Percentiles rank a stretch among this genome's conserved stretches.
Conservation (phyloP, 306 rosid species). For the Leucaena leucocephala region DNA sequence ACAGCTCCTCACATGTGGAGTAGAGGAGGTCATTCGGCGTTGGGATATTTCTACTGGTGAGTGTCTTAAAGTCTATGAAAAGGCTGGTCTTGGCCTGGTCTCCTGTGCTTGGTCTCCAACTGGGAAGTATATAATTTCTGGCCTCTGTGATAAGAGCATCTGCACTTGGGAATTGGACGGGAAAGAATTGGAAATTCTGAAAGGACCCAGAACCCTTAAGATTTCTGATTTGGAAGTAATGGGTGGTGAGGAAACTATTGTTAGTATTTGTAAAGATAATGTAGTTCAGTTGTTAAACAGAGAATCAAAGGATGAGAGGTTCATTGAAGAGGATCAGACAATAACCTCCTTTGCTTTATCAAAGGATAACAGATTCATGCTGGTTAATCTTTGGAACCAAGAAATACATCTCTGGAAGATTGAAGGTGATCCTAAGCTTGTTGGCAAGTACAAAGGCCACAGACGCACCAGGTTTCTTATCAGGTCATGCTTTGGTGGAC, state of each 20-base stretch:
- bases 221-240: slow-evolving; percentile 91
- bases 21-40: slow-evolving; percentile 85
- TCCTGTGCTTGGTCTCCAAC: slow-evolving; percentile 95
- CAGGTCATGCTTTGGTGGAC: slow-evolving; percentile 97
- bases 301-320: slow-evolving; percentile 75
- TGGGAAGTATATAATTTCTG: slow-evolving; percentile 81
- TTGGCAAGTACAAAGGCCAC: slow-evolving; percentile 82
- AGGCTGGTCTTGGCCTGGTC: slow-evolving; percentile 66
- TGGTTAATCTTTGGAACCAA: slow-evolving; percentile 88
- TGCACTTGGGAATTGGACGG: slow-evolving; percentile 96
- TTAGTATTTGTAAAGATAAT: slow-evolving; percentile 73
- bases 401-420: slow-evolving; percentile 97
- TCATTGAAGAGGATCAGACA: slow-evolving; percentile 75
- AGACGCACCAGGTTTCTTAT: slow-evolving; percentile 77
- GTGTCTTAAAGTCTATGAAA: slow-evolving; percentile 87
- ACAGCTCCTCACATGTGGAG: slow-evolving; percentile 93
- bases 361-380: slow-evolving; percentile 72
- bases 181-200: slow-evolving; percentile 93
- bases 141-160: slow-evolving; percentile 88
- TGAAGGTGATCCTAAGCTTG: slow-evolving; percentile 66
- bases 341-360: slow-evolving; percentile 87
- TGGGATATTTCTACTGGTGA: slow-evolving; percentile 91
- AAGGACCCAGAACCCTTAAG: slow-evolving; percentile 76
- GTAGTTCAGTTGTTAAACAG: slow-evolving; percentile 71
- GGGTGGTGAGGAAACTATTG: slow-evolving; percentile 68